Evolutionary conservation across 495 filamentous ascomycete genomes (phyloP).

Genomic region (Xylaria castorea): DNA sequence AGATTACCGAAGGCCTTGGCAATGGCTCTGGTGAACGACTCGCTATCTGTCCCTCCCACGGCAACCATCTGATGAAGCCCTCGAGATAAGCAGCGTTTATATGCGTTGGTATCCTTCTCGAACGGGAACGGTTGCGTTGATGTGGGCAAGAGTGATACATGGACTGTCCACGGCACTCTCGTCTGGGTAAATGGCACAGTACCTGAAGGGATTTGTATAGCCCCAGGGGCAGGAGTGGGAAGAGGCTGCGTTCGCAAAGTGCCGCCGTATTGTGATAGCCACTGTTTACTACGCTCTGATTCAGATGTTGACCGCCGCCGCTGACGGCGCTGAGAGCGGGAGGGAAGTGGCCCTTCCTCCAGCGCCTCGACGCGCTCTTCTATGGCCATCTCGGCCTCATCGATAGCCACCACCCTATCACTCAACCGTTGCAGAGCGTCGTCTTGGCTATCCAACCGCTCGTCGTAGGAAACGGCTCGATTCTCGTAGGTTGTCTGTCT

Average conservation of each 20-base stretch:
- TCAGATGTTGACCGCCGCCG: slow-evolving; percentile 40
- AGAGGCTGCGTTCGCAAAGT: slow-evolving; percentile 29
- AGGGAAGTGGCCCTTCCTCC: slow-evolving; percentile 39
- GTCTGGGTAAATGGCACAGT: slow-evolving; percentile 29
- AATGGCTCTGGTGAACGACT: slow-evolving; percentile 55
- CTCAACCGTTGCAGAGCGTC: slow-evolving; percentile 50
- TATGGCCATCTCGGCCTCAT: slow-evolving; percentile 57
- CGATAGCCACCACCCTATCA: slow-evolving; percentile 53
- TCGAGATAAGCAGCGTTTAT: slow-evolving; percentile 63
- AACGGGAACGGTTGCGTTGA: slow-evolving; percentile 61
- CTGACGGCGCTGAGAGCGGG: slow-evolving; percentile 34
- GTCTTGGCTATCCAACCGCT: slow-evolving; percentile 49
- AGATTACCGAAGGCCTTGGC: slow-evolving; percentile 56
- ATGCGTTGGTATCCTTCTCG: slow-evolving; percentile 64
- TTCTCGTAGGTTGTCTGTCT: slow-evolving; percentile 51
- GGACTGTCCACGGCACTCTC: slow-evolving; percentile 58
- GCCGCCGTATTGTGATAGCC: slow-evolving; percentile 29
- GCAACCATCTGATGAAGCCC: slow-evolving; percentile 61
- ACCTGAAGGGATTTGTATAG: slow-evolving; percentile 26
- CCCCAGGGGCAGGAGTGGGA: slow-evolving; percentile 8
- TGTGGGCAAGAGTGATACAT: slow-evolving; percentile 61
- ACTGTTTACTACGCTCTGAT: slow-evolving; percentile 34
- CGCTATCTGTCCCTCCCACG: slow-evolving; percentile 53
- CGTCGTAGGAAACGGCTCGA: slow-evolving; percentile 52
- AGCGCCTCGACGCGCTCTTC: slow-evolving; percentile 60